phyloP scores from a whole-genome alignment of 1,139 yeast species.

The Blastobotrys ciferrii region DNA sequence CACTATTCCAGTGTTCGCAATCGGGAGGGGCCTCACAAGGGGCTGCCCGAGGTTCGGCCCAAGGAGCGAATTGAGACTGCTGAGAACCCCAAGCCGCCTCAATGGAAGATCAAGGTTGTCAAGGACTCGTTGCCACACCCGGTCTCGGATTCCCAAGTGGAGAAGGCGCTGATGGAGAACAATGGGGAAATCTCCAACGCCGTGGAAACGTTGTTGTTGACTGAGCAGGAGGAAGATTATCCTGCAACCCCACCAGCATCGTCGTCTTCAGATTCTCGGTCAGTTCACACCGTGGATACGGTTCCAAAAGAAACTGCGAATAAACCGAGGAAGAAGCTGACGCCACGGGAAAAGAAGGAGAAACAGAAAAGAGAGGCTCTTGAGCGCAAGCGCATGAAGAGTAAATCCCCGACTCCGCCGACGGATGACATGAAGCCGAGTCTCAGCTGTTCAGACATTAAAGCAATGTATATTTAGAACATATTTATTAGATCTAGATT shows the following conservation, averaged over 20 bases:
- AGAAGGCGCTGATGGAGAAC: conserved; percentile 22
- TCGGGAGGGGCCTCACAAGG: conserved; percentile 39
- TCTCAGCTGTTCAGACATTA: conserved; percentile 13
- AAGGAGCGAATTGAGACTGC: conserved; percentile 15
- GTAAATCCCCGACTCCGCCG: not conserved
- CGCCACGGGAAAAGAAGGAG: conserved; percentile 35
- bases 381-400: conserved; percentile 26
- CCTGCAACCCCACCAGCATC: not conserved
- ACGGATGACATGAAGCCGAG: conserved; percentile 3
- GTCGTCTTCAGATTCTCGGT: not conserved
- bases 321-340: conserved; percentile 14
- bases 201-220: conserved; percentile 26
- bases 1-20: conserved; percentile 43
- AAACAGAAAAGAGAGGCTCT: conserved; percentile 32
- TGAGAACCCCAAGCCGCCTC: conserved; percentile 16
- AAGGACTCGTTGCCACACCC: conserved; percentile 27
- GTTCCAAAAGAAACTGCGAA: conserved; percentile 8
- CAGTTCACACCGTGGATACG: not conserved
- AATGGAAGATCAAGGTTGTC: conserved; percentile 37
- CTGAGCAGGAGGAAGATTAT: conserved; percentile 14
- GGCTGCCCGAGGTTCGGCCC: conserved; percentile 36
- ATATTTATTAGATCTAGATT: not conserved
- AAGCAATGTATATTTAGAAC: conserved; percentile 17
- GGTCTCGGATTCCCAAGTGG: conserved; percentile 20
- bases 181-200: conserved; percentile 25